phyloP scores from a whole-genome alignment of 2,329 filamentous ascomycete genomes.

The Xylaria polymorpha region DNA sequence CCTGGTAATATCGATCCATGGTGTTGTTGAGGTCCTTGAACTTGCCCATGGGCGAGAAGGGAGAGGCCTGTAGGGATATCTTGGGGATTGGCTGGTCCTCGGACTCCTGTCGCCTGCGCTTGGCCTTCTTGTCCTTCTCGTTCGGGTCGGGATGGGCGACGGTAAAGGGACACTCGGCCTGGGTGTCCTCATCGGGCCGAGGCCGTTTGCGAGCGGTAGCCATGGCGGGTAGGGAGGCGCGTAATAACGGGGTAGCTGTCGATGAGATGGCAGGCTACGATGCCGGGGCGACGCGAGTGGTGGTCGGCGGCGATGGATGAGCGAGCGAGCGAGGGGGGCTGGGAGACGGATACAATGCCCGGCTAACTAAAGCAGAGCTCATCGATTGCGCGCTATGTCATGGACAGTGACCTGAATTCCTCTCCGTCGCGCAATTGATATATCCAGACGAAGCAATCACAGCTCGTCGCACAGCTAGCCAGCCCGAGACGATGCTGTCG shows the following conservation, averaged over 20 bases:
- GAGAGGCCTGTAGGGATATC: constrained; percentile 63
- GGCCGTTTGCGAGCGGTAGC: constrained; percentile 63
- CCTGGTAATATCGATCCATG: constrained; percentile 66
- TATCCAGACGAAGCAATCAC: constrained; percentile 6
- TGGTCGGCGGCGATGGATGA: background rate
- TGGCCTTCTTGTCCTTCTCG: constrained; percentile 61
- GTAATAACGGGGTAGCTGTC: background rate
- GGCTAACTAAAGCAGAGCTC: constrained; percentile 14
- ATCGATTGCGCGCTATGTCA: constrained; percentile 18
- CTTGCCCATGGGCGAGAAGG: constrained; percentile 65
- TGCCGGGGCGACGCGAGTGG: background rate
- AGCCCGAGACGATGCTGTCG: constrained; percentile 20
- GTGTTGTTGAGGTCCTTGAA: constrained; percentile 64
- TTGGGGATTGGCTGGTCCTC: constrained; percentile 57
- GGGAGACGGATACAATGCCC: constrained; percentile 4
- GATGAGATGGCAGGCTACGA: background rate
- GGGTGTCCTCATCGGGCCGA: constrained; percentile 61
- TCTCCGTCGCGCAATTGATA: constrained; percentile 29
- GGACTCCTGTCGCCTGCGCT: constrained; percentile 58
- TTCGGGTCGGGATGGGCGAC: constrained; percentile 61
- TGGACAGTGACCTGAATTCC: background rate
- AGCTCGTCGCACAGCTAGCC: constrained; percentile 27
- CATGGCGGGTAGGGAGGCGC: constrained; percentile 46
- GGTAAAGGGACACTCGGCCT: constrained; percentile 67
- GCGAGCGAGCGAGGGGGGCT: background rate